Evolutionary conservation across 2,329 filamentous ascomycete genomes (phyloP), one percentile per base, ranked within the genome.

Genomic region (Colletotrichum tropicicola): DNA sequence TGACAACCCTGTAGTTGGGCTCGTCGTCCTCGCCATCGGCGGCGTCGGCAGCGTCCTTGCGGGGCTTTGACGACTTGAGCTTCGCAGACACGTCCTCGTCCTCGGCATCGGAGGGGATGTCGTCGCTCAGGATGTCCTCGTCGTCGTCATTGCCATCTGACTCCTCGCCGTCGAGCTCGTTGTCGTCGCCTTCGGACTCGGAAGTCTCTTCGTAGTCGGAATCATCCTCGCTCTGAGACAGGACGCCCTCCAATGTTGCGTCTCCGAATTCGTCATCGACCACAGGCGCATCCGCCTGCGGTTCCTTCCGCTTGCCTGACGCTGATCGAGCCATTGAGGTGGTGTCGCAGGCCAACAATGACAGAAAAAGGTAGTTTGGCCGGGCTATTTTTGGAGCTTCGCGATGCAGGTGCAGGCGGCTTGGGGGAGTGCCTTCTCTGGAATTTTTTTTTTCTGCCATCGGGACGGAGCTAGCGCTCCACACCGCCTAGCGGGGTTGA

Each of bases 251-350:
- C 15, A 89, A 78, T 47, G 84, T 76, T 30, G 81, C 81, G 59
- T 85, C 82, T 56, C 78, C 80, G 66, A 91, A 85, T 69, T 91
- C 89, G 69, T 88, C 85, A 30, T 89, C 89, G 21, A 86, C 89
- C 3, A 82, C 77, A 66, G 85, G 81, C 13, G 82, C 78, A 70
- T 88, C 86, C 30, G 82, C 81, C 23, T 82, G 84, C 19, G 87
- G 82, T 66, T 86, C 86, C 78, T 92, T 92, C 69, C 90, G 87
- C 82, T 92, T 92, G 75, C 86, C 83, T 30, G 79, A 82, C 47
- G 75, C 71, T 62, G 79, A 77, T 68, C 74, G 75, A 45, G 78
- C 78, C 80, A 82, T 83, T 70, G 74, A 72, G 43, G 56, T 53
- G 59, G 59, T 64, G 62, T 41, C 30, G 12, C 12, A 35, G n/a